Base-by-base conservation (phyloP, 1,284 basidiomycete species). In the Cutaneotrichosporon sp. region DNA sequence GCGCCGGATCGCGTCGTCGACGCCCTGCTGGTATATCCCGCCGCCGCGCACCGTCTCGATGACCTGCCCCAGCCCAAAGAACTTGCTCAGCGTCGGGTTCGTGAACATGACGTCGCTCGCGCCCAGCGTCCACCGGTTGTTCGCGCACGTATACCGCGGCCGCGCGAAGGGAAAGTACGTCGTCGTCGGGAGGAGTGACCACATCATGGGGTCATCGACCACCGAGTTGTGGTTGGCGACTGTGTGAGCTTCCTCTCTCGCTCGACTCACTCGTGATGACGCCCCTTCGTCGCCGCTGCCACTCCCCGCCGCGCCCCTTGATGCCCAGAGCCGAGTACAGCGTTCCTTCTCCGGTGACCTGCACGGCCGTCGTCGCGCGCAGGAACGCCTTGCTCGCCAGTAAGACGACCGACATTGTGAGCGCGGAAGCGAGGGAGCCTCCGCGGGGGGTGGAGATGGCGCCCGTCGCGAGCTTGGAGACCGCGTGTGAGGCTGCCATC, bases 21-120 rank as follows among this genome's bases (percentile, higher is more conserved):
- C 84, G 3, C 95, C 90, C 8, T 85, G 84, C 75, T 99, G 95
- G 77, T 91, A 91, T 62, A 98, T 88, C 1, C 97, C 95, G 10
- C 84, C 84, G 8, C 94, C 95, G 50, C 95, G 85, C 72, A 93
- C 88, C 0, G 94, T 98, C 77, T 97, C 92, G 63, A 98, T 85
- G 16, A 95, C 94, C 79, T 98, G 95, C 3, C 95, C 95, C 14
- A 87, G 84, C 45, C 86, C 83, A 78, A 99, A 98, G 82, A 98
- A 97, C 56, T 84, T 82, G 0, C 89, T 87, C 79, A 89, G 68
- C 79, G 77, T 90, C 86, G 90, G 87, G 79, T 94, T 97, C 8
- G 91, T 97, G 81, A 98, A 99, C 84, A 97, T 89, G 73, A 99
- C 89, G 67, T 99, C 95, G 20, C 90, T 89, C 91, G 22, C 20